Percentiles rank a stretch among this genome's conserved stretches.
phyloP scores from a whole-genome alignment of 2,329 filamentous ascomycete genomes.

The Xylariales sp. region DNA sequence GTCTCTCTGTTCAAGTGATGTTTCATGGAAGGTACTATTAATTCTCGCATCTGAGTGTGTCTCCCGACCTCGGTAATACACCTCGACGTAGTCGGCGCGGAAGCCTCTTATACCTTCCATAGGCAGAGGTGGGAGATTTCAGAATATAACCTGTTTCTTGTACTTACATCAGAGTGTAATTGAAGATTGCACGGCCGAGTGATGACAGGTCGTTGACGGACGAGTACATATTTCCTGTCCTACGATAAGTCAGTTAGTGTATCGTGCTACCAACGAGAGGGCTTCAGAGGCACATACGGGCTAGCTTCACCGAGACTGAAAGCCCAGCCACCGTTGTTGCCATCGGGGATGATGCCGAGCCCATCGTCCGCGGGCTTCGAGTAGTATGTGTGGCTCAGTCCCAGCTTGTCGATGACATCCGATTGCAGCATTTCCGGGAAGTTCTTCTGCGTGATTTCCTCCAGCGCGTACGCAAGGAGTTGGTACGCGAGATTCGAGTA shows the following conservation, averaged over 20 bases:
- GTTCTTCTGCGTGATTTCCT: conserved; percentile 17
- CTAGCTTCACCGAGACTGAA: conserved; percentile 33
- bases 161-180: conserved; percentile 31
- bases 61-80: no score
- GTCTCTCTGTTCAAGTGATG: no score
- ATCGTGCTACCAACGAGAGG: background rate
- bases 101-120: no score
- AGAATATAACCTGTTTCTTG: no score
- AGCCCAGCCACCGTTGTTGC: conserved; percentile 24
- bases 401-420: conserved; percentile 18
- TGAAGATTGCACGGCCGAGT: conserved; percentile 39
- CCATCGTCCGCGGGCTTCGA: conserved; percentile 14
- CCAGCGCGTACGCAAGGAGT: conserved; percentile 24
- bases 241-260: conserved; percentile 11
- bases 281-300: conserved; percentile 30
- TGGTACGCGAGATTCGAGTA: conserved; percentile 25
- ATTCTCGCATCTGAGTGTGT: no score
- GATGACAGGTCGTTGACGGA: conserved; percentile 35
- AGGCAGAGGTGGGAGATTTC: no score
- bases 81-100: no score
- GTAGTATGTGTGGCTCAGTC: conserved; percentile 20
- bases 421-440: conserved; percentile 20
- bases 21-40: no score
- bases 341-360: conserved; percentile 18
- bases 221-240: conserved; percentile 40